These are phyloP conservation scores for Termitomyces sp. DNA, from an alignment of 768 basidiomycete genomes.

Conservation along the genomic window DNA sequence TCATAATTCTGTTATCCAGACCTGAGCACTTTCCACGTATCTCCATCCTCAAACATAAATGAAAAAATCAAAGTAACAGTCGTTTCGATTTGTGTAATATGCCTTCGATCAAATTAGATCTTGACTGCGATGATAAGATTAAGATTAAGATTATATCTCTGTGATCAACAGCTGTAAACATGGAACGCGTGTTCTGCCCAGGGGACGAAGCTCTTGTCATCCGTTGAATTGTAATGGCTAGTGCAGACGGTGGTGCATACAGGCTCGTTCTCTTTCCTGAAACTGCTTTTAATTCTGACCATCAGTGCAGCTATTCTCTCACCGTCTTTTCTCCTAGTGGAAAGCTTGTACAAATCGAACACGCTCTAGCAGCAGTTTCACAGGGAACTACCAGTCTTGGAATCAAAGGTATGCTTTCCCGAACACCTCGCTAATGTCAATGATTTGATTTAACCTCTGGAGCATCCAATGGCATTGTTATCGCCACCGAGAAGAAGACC, in stretches of 20 bases:
- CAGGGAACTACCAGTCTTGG: conserved; percentile 96
- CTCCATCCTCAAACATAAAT: no score
- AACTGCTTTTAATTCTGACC: conserved; percentile 9
- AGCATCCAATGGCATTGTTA: conserved; percentile 99
- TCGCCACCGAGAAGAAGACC: conserved; percentile 99
- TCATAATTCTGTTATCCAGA: not conserved
- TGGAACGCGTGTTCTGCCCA: conserved; percentile 18
- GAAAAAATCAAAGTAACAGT: no score
- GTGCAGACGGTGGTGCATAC: conserved; percentile 78
- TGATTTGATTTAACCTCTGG: conserved; percentile 5
- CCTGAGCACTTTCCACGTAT: no score
- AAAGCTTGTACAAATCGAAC: conserved; percentile 99
- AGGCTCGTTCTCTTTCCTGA: conserved; percentile 36
- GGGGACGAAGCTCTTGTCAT: conserved; percentile 4
- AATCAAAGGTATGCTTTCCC: conserved; percentile 78
- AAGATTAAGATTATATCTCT: conserved; percentile 8
- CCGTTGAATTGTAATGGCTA: conserved; percentile 50
- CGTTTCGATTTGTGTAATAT: no score
- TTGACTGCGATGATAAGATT: conserved; percentile 2
- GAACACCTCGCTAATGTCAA: conserved; percentile 10
- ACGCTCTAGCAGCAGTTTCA: conserved; percentile 93
- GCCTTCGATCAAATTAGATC: not conserved
- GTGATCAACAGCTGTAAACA: conserved; percentile 12
- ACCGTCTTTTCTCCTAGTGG: conserved; percentile 99
- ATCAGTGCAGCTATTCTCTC: conserved; percentile 78